Percentiles rank a stretch among this genome's conserved stretches.
Conservation (phyloP, 805 yeast genomes). For the Schwanniomyces occidentalis region DNA sequence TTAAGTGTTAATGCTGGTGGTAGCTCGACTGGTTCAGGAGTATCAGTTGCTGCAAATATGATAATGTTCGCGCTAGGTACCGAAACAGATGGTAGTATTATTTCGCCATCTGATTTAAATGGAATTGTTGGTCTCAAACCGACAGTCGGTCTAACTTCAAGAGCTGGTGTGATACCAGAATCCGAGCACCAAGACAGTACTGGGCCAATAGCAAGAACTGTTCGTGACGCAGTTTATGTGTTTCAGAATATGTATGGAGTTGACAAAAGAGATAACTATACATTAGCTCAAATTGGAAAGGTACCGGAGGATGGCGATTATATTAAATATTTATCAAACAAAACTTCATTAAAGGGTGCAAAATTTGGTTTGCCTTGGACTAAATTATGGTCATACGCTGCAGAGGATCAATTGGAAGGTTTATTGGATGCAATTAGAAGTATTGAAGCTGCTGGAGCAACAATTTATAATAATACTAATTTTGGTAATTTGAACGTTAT, state of each 20-base stretch:
- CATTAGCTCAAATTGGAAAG: constrained; percentile 23
- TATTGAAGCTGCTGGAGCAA: constrained; percentile 25
- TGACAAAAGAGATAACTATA: constrained; percentile 15
- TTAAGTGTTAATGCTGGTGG: constrained; percentile 26
- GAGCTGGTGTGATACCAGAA: constrained; percentile 27
- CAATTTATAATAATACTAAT: constrained; percentile 24
- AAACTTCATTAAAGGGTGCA: constrained; percentile 25
- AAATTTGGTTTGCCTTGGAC: constrained; percentile 30
- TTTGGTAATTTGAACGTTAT: constrained; percentile 23
- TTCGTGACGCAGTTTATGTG: constrained; percentile 25
- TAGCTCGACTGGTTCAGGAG: constrained; percentile 28
- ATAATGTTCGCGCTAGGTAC: constrained; percentile 26
- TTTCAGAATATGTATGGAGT: constrained; percentile 27
- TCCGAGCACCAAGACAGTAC: constrained; percentile 27
- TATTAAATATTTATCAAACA: constrained; percentile 19
- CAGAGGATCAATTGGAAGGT: constrained; percentile 14
- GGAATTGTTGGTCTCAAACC: constrained; percentile 27
- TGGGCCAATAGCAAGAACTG: constrained; percentile 26
- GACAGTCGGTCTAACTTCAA: constrained; percentile 27
- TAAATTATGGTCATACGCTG: constrained; percentile 17
- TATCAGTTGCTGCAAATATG: constrained; percentile 25
- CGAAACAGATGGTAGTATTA: constrained; percentile 28
- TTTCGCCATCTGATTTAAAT: constrained; percentile 24
- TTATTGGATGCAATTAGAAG: constrained; percentile 15
- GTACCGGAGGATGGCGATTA: constrained; percentile 27